Evolutionary conservation across 139 green algal species (phyloP).

Genomic region (Microglena sp.): DNA sequence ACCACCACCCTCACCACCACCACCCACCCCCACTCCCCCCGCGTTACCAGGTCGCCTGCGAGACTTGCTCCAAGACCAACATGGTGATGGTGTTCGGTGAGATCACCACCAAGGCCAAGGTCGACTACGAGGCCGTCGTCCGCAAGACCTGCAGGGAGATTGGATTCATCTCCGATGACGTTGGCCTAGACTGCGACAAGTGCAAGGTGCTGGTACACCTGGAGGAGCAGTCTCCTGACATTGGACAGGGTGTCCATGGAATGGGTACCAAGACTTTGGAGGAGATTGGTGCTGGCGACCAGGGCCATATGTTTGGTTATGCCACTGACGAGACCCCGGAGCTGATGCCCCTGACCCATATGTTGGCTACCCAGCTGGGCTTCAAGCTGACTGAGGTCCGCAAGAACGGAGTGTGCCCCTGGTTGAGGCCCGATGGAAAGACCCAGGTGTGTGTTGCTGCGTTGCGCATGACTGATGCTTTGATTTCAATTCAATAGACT

Average conservation of each 20-base stretch:
- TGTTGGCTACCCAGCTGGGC: conserved; percentile 93
- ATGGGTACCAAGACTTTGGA: conserved; percentile 98
- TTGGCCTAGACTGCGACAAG: conserved; percentile 91
- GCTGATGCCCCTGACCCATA: conserved; percentile 98
- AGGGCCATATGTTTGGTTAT: conserved; percentile 99
- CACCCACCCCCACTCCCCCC: too few species aligned
- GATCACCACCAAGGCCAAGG: conserved; percentile 98
- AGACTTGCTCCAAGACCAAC: conserved; percentile 97
- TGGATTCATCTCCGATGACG: conserved; percentile 89
- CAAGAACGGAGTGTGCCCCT: conserved; percentile 85
- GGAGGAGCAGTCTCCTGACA: conserved; percentile 98
- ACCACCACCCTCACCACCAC: too few species aligned
- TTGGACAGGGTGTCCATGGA: conserved; percentile 95
- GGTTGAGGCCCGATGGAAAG: conserved; percentile 97
- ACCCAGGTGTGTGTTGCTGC: too few species aligned
- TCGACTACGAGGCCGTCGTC: conserved; percentile 95
- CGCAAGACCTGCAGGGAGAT: conserved; percentile 69
- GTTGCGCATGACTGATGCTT: conserved; percentile 96
- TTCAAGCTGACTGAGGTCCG: conserved; percentile 78
- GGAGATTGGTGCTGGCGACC: conserved; percentile 96
- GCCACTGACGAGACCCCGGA: conserved; percentile 96
- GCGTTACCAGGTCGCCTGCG: conserved; percentile 90
- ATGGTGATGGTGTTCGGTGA: conserved; percentile 99
- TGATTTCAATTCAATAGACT: conserved; percentile 96
- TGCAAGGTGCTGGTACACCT: conserved; percentile 99